phyloP scores from a whole-genome alignment of 2,329 filamentous ascomycete species.

The Onygena corvina region DNA sequence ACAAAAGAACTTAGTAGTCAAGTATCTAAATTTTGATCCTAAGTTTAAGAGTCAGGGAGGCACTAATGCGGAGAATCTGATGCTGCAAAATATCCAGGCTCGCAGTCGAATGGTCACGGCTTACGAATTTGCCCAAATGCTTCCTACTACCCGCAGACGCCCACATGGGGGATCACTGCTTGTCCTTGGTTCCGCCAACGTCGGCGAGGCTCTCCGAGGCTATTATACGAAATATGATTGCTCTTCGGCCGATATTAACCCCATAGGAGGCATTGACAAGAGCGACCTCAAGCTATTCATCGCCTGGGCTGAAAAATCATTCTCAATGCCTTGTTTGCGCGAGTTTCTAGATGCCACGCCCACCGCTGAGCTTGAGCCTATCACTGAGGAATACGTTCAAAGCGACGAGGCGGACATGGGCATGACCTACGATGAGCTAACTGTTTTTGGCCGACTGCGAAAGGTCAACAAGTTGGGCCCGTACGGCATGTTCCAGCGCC shows the following conservation, averaged over 20 bases:
- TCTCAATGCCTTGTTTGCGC: slow-evolving; percentile 40
- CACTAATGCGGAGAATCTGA: slow-evolving; percentile 25
- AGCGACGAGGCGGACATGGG: slow-evolving; percentile 40
- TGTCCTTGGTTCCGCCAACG: slow-evolving; percentile 53
- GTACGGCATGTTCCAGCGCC: slow-evolving; percentile 41
- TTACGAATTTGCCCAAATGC: slow-evolving; percentile 51
- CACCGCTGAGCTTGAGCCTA: slow-evolving; percentile 52
- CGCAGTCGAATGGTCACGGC: slow-evolving; percentile 51
- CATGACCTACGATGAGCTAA: slow-evolving; percentile 44
- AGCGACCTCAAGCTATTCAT: slow-evolving; percentile 59
- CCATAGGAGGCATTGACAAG: slow-evolving; percentile 44
- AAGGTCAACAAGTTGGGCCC: slow-evolving; percentile 43
- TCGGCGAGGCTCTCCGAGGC: slow-evolving; percentile 18
- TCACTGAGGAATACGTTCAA: slow-evolving; percentile 48
- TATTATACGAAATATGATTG: slow-evolving; percentile 59
- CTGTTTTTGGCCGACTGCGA: slow-evolving; percentile 39
- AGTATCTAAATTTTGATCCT: slow-evolving; percentile 48
- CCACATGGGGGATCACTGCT: slow-evolving; percentile 45
- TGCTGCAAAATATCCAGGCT: slow-evolving; percentile 43
- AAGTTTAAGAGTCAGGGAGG: slow-evolving; percentile 53
- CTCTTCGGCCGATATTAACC: slow-evolving; percentile 47
- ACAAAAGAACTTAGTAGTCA: slow-evolving; percentile 21
- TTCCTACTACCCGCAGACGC: slow-evolving; percentile 45
- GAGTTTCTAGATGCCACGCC: slow-evolving; percentile 52
- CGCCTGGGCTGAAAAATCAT: slow-evolving; percentile 47